Conservation (phyloP, 2,329 filamentous ascomycete species). For the Cephalotrichum gorgonifer region DNA sequence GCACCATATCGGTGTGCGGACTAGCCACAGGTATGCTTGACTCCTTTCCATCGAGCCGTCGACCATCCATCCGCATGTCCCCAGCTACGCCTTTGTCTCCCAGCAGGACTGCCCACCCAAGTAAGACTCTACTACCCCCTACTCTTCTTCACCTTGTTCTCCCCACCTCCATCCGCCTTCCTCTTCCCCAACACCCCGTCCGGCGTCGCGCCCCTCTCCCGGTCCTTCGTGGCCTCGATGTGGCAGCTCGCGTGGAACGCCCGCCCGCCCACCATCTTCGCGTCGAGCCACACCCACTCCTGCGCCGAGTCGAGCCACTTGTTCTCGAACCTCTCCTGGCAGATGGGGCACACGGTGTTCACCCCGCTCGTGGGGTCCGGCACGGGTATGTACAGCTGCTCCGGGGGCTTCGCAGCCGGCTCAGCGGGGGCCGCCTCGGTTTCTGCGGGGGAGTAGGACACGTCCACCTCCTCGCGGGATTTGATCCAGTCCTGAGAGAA, state of each 20-base stretch:
- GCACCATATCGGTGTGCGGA: too few species aligned
- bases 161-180: slow-evolving; percentile 4
- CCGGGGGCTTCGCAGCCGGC: slow-evolving; percentile 33
- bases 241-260: slow-evolving; percentile 89
- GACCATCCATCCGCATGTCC: too few species aligned
- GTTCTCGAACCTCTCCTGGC: slow-evolving; percentile 88
- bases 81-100: too few species aligned
- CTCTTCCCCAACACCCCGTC: slow-evolving; percentile 8
- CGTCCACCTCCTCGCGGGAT: slow-evolving; percentile 69
- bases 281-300: slow-evolving; percentile 96
- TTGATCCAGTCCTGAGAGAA: slow-evolving; percentile 77
- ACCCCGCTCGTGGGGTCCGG: slow-evolving; percentile 67
- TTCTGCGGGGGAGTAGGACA: slow-evolving; percentile 34
- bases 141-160: slow-evolving; percentile 2
- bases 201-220: slow-evolving; percentile 21
- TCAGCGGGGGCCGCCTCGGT: slow-evolving; percentile 23
- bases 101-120: too few species aligned
- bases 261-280: slow-evolving; percentile 63
- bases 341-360: slow-evolving; percentile 81
- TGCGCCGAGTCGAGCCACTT: slow-evolving; percentile 88
- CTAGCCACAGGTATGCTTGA: too few species aligned
- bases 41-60: too few species aligned
- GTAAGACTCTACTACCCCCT: slow-evolving; percentile 1
- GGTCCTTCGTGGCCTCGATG: slow-evolving; percentile 65
- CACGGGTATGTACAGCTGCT: slow-evolving; percentile 68